Conservation (phyloP, 2,329 filamentous ascomycete species). For the Arachnopeziza araneosa region DNA sequence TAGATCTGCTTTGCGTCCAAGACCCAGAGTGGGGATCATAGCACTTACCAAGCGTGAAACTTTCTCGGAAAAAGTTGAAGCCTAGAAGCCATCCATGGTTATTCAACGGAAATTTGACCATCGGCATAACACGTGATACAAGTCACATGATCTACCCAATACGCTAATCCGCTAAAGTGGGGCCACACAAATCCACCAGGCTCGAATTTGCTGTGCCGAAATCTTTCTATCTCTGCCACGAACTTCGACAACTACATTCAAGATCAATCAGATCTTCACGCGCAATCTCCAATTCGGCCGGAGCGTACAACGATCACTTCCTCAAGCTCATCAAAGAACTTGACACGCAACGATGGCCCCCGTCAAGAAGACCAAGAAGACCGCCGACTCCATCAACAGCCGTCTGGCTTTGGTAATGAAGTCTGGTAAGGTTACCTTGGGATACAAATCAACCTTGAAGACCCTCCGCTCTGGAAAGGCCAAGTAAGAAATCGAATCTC, state of each 20-base stretch:
- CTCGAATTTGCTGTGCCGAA: slow-evolving; percentile 25
- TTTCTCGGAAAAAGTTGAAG: no score
- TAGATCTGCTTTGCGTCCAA: no score
- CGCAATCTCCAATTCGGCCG: not conserved
- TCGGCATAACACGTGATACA: no score
- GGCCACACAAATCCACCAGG: not conserved
- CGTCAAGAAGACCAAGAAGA: slow-evolving; percentile 73
- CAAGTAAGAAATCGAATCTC: slow-evolving; percentile 46
- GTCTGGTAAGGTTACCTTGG: slow-evolving; percentile 75
- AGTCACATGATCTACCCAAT: no score
- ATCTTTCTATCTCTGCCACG: slow-evolving; percentile 14
- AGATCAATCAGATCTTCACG: slow-evolving; percentile 12
- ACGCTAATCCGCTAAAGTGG: not conserved
- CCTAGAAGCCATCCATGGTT: no score
- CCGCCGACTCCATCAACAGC: slow-evolving; percentile 68
- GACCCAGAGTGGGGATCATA: no score
- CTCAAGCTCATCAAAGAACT: slow-evolving; percentile 19
- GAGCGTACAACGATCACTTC: not conserved
- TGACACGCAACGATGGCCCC: slow-evolving; percentile 40
- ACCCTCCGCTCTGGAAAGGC: slow-evolving; percentile 91
- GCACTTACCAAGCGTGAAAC: no score
- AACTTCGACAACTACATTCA: slow-evolving; percentile 28
- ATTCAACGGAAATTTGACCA: no score
- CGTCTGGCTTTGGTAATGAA: slow-evolving; percentile 59
- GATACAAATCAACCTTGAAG: slow-evolving; percentile 89